Base-by-base conservation (phyloP, 129 eudicot species). In the Flaveria ramosissima region DNA sequence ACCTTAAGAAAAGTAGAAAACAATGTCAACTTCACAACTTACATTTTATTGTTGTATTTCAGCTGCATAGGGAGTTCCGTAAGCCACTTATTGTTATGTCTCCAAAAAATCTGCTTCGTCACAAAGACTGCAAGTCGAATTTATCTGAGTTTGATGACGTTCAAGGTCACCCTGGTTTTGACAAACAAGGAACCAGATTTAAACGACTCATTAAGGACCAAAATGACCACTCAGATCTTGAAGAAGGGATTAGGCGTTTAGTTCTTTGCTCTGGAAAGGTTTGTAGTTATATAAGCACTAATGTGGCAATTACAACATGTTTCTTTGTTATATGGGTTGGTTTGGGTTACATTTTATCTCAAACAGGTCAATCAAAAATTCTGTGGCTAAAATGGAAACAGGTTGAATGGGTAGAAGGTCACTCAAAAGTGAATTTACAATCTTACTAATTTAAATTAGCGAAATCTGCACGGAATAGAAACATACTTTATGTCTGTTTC, bases 251-350 rank as follows among this genome's bases (percentile, higher is more conserved):
- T 67, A 91, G 93, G 76, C 97, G 99, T 53, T 81, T 94, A 71
- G 82, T 91, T 89, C 97, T 94, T 72, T 94, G 97, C 85, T 94
- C 99, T 11, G 99, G 99, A 84, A 94, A 94, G 97, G 99, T 94
- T 23, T 64, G 85, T 84, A 48, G 7, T 15, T 8, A 10, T 23
- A 41, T 20, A 64, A 64, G 36, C 6, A 5, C 15, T 30, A 23
- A 64, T 32, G 24, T 32, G 23, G 47, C 70, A n/a, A 66, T n/a
- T 1, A 39, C 2, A 0, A 17, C 0, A 3, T 17, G 15, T 39
- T 41, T 64, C 13, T 64, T n/a, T 36, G 15, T 39, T n/a, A 36
- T 23, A 36, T 16, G 14, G 50, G 27, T 66, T 66, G 50, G 9
- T n/a, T 66, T 66, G 7, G n/a, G 23, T 39, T n/a, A 9, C 50